Evolutionary conservation across 805 yeast genomes (phyloP), one percentile per base, ranked within the genome.

Genomic region (Zygoascus ofunaensis): DNA sequence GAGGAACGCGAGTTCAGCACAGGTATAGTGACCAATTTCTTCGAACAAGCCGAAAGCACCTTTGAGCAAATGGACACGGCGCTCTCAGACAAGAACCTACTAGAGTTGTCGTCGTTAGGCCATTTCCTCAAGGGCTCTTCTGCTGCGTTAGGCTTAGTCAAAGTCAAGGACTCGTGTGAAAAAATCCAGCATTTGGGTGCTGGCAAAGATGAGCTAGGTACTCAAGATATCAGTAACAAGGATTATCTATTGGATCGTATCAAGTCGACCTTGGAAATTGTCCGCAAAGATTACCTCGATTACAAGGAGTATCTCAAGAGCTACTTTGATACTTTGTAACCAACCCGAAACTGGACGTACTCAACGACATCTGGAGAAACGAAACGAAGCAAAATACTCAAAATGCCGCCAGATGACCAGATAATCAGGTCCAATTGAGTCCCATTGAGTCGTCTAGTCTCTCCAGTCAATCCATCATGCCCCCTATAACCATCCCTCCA

Each of bases 41-140:
- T 82, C 46, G 95, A 86, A 46, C 98, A 92, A 65, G 95, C 94
- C 4, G 71, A 72, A 47, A 81, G 79, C 17, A 90, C 95, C 0
- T 84, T 89, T 56, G 67, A 64, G 33, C 77, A 84, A 50, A 83
- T 92, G 60, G 81, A 80, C 45, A 64, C 64, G 5, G 73, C 76
- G n/a, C 58, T 84, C 28, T 55, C 46, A 4, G 58, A 57, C 19
- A 50, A 49, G 22, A 63, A 68, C 53, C 69, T 87, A 47, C 72
- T 68, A 34, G 71, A 77, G 49, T 66, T 92, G 45, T 80, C 89
- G 18, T 71, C 79, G 12, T 66, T 83, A 54, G 98, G 98, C 12
- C 98, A 92, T 61, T 92, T 86, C 59, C 70, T 92, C 45, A 92
- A 92, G 61, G 98, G 98, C 38, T 82, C 94, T 10, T 94, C 97